Conservation (phyloP, 306 rosid species). For the Inga laurina region DNA sequence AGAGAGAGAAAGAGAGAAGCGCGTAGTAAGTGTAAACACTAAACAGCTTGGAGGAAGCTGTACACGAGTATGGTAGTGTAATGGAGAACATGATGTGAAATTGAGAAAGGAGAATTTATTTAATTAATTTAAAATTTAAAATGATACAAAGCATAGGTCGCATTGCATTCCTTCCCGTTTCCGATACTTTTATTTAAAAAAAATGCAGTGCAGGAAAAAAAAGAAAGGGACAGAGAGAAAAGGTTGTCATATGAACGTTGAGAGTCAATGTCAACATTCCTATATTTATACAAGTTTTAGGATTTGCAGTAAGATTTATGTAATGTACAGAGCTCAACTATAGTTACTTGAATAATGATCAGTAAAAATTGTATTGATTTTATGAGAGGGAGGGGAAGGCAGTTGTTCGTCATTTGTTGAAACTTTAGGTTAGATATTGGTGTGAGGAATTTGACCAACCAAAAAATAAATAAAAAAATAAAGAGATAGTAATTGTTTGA, state of each 20-base stretch:
- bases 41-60: constrained; percentile 39
- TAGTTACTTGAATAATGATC: no score
- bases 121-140: neutral
- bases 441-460: neutral
- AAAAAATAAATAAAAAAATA: no score
- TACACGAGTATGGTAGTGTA: neutral
- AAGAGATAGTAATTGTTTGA: no score
- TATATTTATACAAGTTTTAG: neutral
- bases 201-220: neutral
- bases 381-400: no score
- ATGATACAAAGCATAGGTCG: neutral
- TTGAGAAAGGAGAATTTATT: neutral
- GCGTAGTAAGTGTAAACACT: constrained; percentile 30
- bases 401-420: neutral
- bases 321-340: no score
- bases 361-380: neutral
- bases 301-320: neutral
- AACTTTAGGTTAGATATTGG: neutral
- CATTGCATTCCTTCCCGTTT: neutral
- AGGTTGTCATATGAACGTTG: neutral
- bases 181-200: no score
- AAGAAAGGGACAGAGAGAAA: neutral
- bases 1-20: constrained; percentile 21
- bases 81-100: neutral
- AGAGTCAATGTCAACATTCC: neutral